Conservation (phyloP, 352 stramenopile genomes). For the Globisporangium spinosum region DNA sequence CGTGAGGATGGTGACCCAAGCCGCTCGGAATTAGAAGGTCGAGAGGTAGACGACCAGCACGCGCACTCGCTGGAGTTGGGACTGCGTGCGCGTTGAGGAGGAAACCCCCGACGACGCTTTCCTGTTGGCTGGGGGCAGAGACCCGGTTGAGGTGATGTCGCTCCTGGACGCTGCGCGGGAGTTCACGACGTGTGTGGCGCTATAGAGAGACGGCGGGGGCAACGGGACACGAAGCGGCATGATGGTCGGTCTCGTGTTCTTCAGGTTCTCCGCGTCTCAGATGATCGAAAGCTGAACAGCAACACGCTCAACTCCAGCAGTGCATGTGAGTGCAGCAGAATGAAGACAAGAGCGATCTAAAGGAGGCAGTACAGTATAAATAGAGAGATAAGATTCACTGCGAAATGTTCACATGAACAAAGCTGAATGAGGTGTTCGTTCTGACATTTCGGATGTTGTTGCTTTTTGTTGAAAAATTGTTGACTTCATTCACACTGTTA, state of each 20-base stretch:
- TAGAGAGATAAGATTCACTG: background rate
- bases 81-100: background rate
- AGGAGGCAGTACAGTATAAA: background rate
- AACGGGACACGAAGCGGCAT: background rate
- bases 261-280: background rate
- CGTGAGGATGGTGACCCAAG: slow-evolving; percentile 2
- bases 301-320: background rate
- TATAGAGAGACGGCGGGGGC: background rate
- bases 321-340: background rate
- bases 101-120: background rate
- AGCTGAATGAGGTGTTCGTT: background rate
- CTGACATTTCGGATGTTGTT: background rate
- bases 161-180: background rate
- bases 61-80: background rate
- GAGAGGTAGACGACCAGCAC: slow-evolving; percentile 4
- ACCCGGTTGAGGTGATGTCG: background rate
- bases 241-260: background rate
- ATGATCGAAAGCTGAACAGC: background rate
- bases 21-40: slow-evolving; percentile 12
- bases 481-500: background rate
- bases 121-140: background rate
- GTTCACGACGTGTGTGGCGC: background rate
- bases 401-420: background rate
- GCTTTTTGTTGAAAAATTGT: background rate
- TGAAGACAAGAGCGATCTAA: background rate